Percentiles rank a stretch among this genome's conserved stretches.
Evolutionary conservation across 2,329 filamentous ascomycete genomes (phyloP).

Genomic region (Beauveria pseudobassiana): DNA sequence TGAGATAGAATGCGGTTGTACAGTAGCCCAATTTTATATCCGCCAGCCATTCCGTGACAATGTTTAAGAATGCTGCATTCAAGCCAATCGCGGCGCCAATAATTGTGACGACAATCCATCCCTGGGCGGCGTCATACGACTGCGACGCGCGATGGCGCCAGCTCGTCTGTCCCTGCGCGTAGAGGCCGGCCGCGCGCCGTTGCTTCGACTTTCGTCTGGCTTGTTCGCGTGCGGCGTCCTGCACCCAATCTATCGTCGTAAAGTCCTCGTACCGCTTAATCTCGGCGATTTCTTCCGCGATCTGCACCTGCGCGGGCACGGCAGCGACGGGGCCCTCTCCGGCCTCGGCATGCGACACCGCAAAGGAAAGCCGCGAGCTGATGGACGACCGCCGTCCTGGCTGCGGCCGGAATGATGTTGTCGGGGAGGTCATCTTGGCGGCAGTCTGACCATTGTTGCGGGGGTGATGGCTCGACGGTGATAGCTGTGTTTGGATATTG

Average conservation of each 20-base stretch:
- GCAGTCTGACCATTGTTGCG: constrained; percentile 25
- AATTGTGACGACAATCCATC: constrained; percentile 94
- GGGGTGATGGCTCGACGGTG: not conserved
- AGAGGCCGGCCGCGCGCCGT: constrained; percentile 63
- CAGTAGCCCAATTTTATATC: constrained; percentile 97
- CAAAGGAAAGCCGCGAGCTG: constrained; percentile 59
- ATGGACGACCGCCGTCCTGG: constrained; percentile 45
- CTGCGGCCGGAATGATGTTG: constrained; percentile 20
- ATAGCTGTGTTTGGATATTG: not conserved
- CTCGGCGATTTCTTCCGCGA: constrained; percentile 92
- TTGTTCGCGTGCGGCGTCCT: constrained; percentile 90
- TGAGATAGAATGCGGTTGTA: constrained; percentile 90
- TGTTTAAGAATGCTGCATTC: constrained; percentile 89
- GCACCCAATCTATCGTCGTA: constrained; percentile 98
- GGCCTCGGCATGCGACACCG: constrained; percentile 57
- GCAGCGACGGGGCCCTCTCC: constrained; percentile 47
- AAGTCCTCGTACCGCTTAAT: constrained; percentile 99
- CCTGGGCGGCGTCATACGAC: constrained; percentile 92
- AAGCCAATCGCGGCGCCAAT: constrained; percentile 89
- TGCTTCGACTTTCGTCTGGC: constrained; percentile 69
- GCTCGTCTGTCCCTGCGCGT: constrained; percentile 59
- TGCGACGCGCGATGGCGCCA: constrained; percentile 79
- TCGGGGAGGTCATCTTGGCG: constrained; percentile 34
- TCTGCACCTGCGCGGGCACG: constrained; percentile 55
- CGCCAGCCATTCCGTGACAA: constrained; percentile 92